Percentiles rank a stretch among this genome's conserved stretches.
These are phyloP conservation scores for Achaetomium macrosporum DNA, from an alignment of 2,329 filamentous ascomycete genomes.

Conservation along the genomic window DNA sequence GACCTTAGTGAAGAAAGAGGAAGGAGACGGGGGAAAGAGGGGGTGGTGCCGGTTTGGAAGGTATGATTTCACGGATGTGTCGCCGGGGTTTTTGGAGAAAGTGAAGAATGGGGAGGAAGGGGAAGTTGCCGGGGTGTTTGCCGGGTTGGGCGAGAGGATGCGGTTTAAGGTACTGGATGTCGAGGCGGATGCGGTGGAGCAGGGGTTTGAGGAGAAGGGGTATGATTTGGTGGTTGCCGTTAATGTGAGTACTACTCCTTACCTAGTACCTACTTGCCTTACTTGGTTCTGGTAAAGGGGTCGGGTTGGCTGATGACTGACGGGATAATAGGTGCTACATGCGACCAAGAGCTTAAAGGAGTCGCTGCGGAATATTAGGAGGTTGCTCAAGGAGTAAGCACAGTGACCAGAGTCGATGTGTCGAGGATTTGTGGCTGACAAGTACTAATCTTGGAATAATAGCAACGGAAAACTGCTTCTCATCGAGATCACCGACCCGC, in stretches of 20 bases:
- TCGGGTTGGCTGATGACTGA: not conserved
- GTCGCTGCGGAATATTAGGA: slow-evolving; percentile 28
- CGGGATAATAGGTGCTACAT: slow-evolving; percentile 26
- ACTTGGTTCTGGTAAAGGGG: too few species aligned
- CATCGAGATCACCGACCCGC: slow-evolving; percentile 2
- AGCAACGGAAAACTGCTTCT: slow-evolving; percentile 31
- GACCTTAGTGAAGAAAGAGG: not conserved
- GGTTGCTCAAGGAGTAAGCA: slow-evolving; percentile 21
- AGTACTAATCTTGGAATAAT: not conserved
- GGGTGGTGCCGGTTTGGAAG: not conserved
- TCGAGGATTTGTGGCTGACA: too few species aligned
- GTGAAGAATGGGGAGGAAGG: slow-evolving; percentile 11
- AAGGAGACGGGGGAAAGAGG: too few species aligned
- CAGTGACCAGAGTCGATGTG: not conserved
- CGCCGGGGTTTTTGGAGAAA: slow-evolving; percentile 24
- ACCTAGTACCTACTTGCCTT: too few species aligned
- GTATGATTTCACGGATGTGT: slow-evolving; percentile 15
- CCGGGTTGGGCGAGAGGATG: slow-evolving; percentile 17
- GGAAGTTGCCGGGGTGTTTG: slow-evolving; percentile 15
- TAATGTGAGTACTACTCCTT: slow-evolving; percentile 18
- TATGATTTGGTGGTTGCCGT: slow-evolving; percentile 34
- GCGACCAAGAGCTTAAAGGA: slow-evolving; percentile 26
- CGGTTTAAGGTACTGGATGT: slow-evolving; percentile 29
- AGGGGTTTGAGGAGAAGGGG: slow-evolving; percentile 27
- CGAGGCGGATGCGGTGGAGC: slow-evolving; percentile 23